Evolutionary conservation across 148 eudicot species (phyloP).

Genomic region (Cornus controversa): DNA sequence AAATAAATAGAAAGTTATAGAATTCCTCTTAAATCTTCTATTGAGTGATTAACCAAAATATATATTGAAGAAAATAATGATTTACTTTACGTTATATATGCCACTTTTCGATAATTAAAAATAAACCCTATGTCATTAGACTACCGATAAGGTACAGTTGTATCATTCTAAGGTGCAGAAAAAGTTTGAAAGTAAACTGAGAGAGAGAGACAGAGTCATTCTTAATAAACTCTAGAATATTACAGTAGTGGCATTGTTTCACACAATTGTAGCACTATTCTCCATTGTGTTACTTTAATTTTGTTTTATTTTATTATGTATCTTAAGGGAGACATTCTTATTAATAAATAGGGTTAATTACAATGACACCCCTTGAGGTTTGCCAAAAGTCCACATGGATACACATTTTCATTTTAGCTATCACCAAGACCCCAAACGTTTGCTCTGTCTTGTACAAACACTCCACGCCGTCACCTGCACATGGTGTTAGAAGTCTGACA

Average conservation of each 20-base stretch:
- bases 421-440: no score
- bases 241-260: neutral
- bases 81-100: neutral
- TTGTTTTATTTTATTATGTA: neutral
- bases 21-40: neutral
- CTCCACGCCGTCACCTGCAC: no score
- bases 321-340: neutral
- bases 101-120: neutral
- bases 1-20: no score
- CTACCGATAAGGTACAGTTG: neutral
- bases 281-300: neutral
- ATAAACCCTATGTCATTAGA: neutral
- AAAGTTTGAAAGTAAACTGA: no score
- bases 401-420: no score
- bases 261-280: neutral
- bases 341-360: no score
- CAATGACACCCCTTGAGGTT: no score
- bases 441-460: no score
- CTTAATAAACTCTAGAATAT: neutral
- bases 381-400: no score
- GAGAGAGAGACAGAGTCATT: neutral
- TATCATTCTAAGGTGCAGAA: neutral
- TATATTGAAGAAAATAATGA: neutral
- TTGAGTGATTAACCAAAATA: no score
- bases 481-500: no score